These are phyloP conservation scores for Fragaria vesca DNA, from an alignment of 306 rosid species.

Conservation along the genomic window DNA sequence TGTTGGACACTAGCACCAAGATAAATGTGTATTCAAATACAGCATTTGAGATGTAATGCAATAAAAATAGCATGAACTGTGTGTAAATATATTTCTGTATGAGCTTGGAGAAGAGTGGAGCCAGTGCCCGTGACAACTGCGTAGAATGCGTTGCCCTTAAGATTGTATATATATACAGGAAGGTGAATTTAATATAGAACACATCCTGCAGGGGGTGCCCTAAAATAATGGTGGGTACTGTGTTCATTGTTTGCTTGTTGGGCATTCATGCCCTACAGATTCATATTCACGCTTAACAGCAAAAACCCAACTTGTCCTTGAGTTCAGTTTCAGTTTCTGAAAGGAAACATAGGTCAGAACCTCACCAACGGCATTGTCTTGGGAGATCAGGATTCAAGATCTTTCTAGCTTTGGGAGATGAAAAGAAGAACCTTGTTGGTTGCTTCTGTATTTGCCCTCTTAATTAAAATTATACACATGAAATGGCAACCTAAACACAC, in stretches of 20 bases:
- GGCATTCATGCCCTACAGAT: conserved; percentile 44
- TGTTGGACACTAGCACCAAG: conserved; percentile 8
- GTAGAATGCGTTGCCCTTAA: conserved; percentile 25
- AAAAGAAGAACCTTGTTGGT: not conserved
- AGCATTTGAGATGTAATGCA: not conserved
- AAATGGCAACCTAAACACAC: too few relatives aligned
- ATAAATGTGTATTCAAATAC: not conserved
- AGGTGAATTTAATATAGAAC: conserved; percentile 15
- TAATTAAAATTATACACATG: too few relatives aligned
- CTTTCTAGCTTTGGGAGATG: not conserved
- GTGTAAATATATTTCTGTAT: not conserved
- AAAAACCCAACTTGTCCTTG: conserved; percentile 20
- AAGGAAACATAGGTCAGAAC: conserved; percentile 18
- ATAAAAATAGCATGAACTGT: not conserved
- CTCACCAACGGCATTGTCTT: conserved; percentile 46
- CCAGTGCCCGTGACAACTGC: conserved; percentile 36
- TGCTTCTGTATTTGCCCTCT: not conserved
- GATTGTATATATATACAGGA: conserved; percentile 14
- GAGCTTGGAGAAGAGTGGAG: conserved; percentile 34
- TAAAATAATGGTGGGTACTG: conserved; percentile 12
- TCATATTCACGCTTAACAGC: conserved; percentile 24
- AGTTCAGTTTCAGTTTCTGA: not conserved
- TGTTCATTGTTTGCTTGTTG: conserved; percentile 31
- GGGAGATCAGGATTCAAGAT: not conserved
- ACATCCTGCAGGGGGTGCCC: conserved; percentile 24